These are phyloP conservation scores for Russula olivacea DNA, from an alignment of 768 basidiomycete species.

Conservation along the genomic window DNA sequence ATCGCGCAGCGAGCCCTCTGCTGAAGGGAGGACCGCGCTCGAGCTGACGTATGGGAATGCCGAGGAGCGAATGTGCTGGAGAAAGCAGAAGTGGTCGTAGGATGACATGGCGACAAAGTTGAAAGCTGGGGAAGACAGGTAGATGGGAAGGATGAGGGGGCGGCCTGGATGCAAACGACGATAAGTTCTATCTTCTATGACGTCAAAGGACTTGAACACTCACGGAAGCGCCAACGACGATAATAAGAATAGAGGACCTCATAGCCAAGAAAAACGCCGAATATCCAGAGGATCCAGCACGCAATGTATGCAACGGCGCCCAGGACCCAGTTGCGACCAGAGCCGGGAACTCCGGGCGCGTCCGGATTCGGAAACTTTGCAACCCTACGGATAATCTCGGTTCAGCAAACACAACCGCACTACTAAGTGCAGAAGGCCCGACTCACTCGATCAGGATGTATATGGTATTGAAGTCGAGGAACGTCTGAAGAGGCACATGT, in stretches of 20 bases:
- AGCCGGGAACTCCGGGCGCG: constrained; percentile 62
- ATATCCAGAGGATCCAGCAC: constrained; percentile 71
- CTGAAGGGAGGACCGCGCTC: constrained; percentile 28
- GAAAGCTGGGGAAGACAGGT: constrained; percentile 74
- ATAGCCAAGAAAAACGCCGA: constrained; percentile 69
- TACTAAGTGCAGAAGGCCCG: too few relatives aligned
- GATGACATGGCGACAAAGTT: constrained; percentile 71
- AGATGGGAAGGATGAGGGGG: constrained; percentile 76
- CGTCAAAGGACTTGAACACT: constrained; percentile 35
- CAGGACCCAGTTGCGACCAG: constrained; percentile 74
- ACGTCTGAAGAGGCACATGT: constrained; percentile 71
- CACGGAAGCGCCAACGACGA: constrained; percentile 73
- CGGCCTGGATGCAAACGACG: constrained; percentile 49
- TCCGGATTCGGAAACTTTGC: constrained; percentile 68
- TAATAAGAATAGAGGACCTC: constrained; percentile 70
- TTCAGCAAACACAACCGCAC: background rate
- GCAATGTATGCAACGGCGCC: constrained; percentile 78
- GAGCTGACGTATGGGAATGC: constrained; percentile 53
- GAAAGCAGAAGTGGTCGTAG: constrained; percentile 78
- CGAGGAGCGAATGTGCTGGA: constrained; percentile 68
- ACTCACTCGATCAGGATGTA: constrained; percentile 78
- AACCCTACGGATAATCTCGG: constrained; percentile 42
- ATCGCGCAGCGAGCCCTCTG: constrained; percentile 36
- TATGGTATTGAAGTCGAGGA: constrained; percentile 85
- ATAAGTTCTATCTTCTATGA: background rate